Conservation (phyloP, 768 basidiomycete genomes). For the Suillus decipiens region DNA sequence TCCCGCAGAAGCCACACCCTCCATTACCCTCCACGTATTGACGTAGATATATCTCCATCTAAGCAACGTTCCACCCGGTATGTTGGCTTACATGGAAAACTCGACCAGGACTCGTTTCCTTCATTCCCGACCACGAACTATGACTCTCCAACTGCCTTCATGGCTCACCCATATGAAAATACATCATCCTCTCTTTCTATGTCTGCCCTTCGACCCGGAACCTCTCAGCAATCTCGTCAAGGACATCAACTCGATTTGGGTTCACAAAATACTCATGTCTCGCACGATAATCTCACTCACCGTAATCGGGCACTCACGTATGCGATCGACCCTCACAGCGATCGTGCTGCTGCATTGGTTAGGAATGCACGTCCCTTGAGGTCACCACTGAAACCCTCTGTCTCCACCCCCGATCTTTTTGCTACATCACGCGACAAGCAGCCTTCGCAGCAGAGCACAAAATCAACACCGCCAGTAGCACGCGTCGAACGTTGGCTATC, state of each 20-base stretch:
- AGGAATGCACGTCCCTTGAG: background rate
- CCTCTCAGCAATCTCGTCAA: constrained; percentile 25
- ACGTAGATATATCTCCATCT: constrained; percentile 18
- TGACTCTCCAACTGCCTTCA: constrained; percentile 24
- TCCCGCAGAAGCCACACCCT: constrained; percentile 15
- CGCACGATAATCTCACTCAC: constrained; percentile 4
- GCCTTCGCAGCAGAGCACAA: constrained; percentile 18
- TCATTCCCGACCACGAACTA: constrained; percentile 18
- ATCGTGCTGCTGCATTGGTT: background rate
- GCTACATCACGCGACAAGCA: constrained; percentile 15
- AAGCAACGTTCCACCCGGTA: constrained; percentile 22
- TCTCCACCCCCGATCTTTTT: constrained; percentile 69
- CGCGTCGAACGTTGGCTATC: constrained; percentile 67
- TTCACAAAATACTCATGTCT: constrained; percentile 13
- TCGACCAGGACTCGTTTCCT: constrained; percentile 20
- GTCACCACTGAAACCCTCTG: constrained; percentile 48
- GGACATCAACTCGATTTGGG: constrained; percentile 11
- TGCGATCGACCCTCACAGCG: background rate
- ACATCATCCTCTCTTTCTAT: constrained; percentile 30
- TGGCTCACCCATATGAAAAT: constrained; percentile 56
- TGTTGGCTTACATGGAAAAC: constrained; percentile 16
- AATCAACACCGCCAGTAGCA: constrained; percentile 25
- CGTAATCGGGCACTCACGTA: constrained; percentile 3
- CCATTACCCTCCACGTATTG: constrained; percentile 17
- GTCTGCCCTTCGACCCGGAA: constrained; percentile 22